phyloP scores from a whole-genome alignment of 345 rosid species.

The Euphorbia peplus region DNA sequence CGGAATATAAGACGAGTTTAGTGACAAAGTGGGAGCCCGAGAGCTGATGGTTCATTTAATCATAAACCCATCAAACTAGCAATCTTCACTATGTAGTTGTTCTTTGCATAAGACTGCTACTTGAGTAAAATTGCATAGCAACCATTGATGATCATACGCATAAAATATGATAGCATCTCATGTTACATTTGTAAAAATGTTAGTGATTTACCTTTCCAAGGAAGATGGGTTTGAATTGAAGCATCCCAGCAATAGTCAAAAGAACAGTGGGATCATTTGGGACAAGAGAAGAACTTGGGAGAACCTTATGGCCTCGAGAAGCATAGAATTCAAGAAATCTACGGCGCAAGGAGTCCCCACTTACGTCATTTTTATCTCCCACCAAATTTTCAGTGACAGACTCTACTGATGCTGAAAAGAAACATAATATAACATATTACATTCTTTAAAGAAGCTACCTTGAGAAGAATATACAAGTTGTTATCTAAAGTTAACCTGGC shows the following conservation, averaged over 20 bases:
- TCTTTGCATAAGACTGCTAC: neutral
- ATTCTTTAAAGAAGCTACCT: slow-evolving; percentile 17
- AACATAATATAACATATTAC: slow-evolving; percentile 25
- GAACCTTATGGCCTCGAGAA: slow-evolving; percentile 82
- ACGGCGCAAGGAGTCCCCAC: slow-evolving; percentile 80
- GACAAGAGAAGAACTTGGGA: slow-evolving; percentile 89
- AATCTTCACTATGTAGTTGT: neutral
- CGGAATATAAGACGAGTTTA: neutral
- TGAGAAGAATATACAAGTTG: slow-evolving; percentile 9
- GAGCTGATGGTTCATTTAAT: neutral
- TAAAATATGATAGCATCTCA: too few species aligned
- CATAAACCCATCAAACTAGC: too few species aligned
- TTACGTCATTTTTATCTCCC: slow-evolving; percentile 38
- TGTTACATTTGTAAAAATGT: neutral
- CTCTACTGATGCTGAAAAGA: slow-evolving; percentile 66
- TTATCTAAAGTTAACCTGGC: slow-evolving; percentile 38
- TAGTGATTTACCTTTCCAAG: slow-evolving; percentile 69
- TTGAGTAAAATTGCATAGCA: neutral
- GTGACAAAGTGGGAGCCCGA: neutral
- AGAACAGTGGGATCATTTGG: slow-evolving; percentile 96
- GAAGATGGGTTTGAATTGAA: slow-evolving; percentile 91
- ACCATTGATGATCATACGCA: neutral
- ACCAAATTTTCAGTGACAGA: slow-evolving; percentile 48
- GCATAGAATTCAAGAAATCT: slow-evolving; percentile 85
- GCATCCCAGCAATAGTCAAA: slow-evolving; percentile 96